These are phyloP conservation scores for Apiotrichum gracile DNA, from an alignment of 1,284 basidiomycete species.

Conservation along the genomic window DNA sequence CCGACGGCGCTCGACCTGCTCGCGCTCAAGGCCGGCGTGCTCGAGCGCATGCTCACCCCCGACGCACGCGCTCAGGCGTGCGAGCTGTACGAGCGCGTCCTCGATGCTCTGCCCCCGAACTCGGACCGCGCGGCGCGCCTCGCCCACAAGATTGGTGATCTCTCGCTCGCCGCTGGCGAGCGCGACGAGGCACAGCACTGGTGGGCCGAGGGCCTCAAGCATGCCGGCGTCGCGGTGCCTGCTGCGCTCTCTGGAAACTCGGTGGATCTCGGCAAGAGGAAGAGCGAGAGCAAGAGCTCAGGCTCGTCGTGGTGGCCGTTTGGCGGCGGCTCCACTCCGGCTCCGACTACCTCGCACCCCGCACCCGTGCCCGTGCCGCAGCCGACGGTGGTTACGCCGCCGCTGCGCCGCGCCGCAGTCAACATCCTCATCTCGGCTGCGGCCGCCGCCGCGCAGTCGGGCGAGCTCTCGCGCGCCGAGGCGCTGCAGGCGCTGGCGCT, in stretches of 20 bases:
- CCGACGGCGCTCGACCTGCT: constrained; percentile 55
- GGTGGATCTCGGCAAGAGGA: no score
- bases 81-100: constrained; percentile 58
- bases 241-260: not conserved
- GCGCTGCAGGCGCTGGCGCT: constrained; percentile 74
- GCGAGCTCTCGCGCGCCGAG: constrained; percentile 71
- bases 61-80: constrained; percentile 58
- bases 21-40: constrained; percentile 57
- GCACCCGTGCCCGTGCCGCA: not conserved
- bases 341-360: constrained; percentile 2
- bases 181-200: constrained; percentile 29
- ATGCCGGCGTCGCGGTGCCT: constrained; percentile 19
- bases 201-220: constrained; percentile 41
- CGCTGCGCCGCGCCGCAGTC: constrained; percentile 62
- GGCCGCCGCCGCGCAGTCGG: constrained; percentile 59
- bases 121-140: constrained; percentile 25
- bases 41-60: constrained; percentile 62
- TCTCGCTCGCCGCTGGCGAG: constrained; percentile 31
- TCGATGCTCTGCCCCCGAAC: constrained; percentile 12
- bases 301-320: constrained; percentile 2
- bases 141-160: constrained; percentile 42
- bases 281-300: not conserved
- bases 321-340: not conserved
- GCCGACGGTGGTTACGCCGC: constrained; percentile 23
- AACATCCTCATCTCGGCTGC: constrained; percentile 65